Evolutionary conservation across 2,329 filamentous ascomycete species (phyloP), one percentile per base, ranked within the genome.

Genomic region (Colletotrichum destructivum): DNA sequence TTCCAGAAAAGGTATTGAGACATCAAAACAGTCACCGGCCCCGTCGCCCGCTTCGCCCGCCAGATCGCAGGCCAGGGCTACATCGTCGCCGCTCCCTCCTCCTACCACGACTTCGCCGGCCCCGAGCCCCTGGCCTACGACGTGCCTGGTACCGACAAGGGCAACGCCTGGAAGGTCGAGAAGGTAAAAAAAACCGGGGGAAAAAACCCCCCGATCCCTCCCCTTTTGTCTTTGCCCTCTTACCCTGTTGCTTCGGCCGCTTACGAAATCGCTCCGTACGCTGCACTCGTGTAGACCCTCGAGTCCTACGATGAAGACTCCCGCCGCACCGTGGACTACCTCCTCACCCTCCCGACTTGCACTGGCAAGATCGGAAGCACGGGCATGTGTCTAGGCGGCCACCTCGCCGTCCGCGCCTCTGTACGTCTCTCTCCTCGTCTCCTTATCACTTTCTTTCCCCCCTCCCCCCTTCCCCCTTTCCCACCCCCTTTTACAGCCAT

Each of bases 31-130:
- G 95, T 98, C 21, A 97, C 95, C 70, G 95, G 95, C 2, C 95
- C 95, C 2, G 95, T 98, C 35, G 89, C 92, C 72, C 91, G 96
- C 64, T 98, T 98, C 78, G 94, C 94, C 62, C 91, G 95, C 72
- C 95, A 98, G 81, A 98, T 98, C 77, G 94, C 94, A 49, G 93
- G 94, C 3, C 94, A 97, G 75, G 96, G 95, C 78, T 98, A 97
- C 85, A 97, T 98, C 76, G 95, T 96, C 75, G 95, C 93, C 12
- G 95, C 95, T 0, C 94, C 95, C 0, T 96, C 93, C 46, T 95
- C 92, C 42, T 98, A 98, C 83, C 95, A 98, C 80, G 95, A 98
- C 82, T 98, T 98, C 83, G 94, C 91, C 1, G 93, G 93, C 5
- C 94, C 95, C 0, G 94, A 96, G 77, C 86, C 95, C 13, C 86